Base-by-base conservation (phyloP, 140 eudicot genomes). In the Anethum foeniculum region DNA sequence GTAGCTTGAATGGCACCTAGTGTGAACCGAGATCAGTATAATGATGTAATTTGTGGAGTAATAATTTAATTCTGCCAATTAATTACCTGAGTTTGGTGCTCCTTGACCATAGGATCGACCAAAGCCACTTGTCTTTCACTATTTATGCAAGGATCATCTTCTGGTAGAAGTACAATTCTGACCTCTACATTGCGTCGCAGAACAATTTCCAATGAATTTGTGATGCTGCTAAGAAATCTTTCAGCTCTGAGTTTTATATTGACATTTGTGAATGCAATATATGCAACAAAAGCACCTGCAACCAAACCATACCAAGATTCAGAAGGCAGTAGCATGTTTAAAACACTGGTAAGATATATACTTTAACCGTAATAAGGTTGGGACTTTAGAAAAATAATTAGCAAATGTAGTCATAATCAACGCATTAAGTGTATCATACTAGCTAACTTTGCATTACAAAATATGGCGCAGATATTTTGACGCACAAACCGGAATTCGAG, bases 161-260 rank as follows among this genome's bases (percentile, higher is more conserved):
- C 89, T 0, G 93, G 88, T 52, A 87, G 81, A 71, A 88, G 84
- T 75, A 88, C 76, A 51, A 92, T 86, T 85, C 90, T 88, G 12
- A 94, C 95, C 84, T 92, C 95, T 80, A 87, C 86, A 82, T 87
- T 94, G 82, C 88, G 89, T 44, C 83, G 90, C 5, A 94, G 83
- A 80, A 92, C 90, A 80, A 79, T 88, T 82, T 94, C 98, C 79
- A 94, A 87, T 23, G 98, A 88, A 90, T 90, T 90, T 54, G 96
- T 92, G 84, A 94, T 92, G 82, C 97, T 94, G 88, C 92, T 94
- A 15, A 90, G 89, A 80, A 92, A 94, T 83, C 94, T 86, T 85
- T 94, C 97, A 21, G 92, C 98, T 88, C 97, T 86, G 84, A 78
- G 79, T 88, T 92, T 94, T 43, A 92, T 87, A 30, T 89, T 89